phyloP scores from a whole-genome alignment of 75 land plant genomes.

The Cryptomeria japonica region DNA sequence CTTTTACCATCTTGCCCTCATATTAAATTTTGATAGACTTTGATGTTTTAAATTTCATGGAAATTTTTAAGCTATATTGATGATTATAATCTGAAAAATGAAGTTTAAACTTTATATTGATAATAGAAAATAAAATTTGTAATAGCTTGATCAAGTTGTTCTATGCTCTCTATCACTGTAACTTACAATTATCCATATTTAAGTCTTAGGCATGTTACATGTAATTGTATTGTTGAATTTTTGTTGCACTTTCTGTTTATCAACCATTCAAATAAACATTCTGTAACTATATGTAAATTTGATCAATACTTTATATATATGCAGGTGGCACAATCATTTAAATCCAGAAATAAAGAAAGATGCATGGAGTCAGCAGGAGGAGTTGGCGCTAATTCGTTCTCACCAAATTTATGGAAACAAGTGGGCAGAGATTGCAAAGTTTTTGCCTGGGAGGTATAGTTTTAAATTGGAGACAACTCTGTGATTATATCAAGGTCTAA shows the following conservation, averaged over 20 bases:
- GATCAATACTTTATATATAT: background rate
- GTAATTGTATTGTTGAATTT: background rate
- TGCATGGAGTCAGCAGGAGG: slow-evolving; percentile 75
- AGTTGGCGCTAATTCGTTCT: slow-evolving; percentile 44
- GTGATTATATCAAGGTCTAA: background rate
- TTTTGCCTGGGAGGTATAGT: slow-evolving; percentile 71
- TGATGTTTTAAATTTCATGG: background rate
- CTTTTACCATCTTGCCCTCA: background rate
- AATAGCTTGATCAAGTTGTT: background rate
- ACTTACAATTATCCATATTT: background rate
- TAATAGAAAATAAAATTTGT: background rate
- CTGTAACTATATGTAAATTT: background rate
- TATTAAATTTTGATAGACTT: background rate
- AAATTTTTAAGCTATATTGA: background rate
- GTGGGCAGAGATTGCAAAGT: slow-evolving; percentile 75
- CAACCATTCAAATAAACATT: background rate
- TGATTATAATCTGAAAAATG: background rate
- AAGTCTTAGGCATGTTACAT: background rate
- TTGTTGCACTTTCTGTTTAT: background rate
- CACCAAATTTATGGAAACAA: slow-evolving; percentile 64
- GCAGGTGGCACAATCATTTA: slow-evolving; percentile 76
- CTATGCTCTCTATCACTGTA: background rate
- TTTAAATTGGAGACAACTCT: background rate
- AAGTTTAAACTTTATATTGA: background rate
- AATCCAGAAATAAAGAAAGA: slow-evolving; percentile 66